A percentile compares a stretch with the other conserved stretches of the same genome.
phyloP scores from a whole-genome alignment of 2,329 filamentous ascomycete genomes.

The Sclerotiophoma versabilis region DNA sequence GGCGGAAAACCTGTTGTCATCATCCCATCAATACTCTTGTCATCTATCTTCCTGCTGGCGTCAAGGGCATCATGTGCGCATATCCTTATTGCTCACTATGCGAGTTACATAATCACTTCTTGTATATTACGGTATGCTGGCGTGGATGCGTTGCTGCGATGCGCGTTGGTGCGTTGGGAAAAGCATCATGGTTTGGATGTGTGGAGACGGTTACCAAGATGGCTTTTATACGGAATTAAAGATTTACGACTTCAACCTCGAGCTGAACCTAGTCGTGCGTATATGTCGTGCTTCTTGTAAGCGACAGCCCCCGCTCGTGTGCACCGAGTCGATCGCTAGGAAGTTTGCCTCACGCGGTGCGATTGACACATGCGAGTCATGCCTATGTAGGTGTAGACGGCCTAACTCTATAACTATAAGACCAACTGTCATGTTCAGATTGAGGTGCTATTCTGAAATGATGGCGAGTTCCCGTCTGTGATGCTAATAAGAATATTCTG shows the following conservation, averaged over 20 bases:
- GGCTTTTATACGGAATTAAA: conserved; percentile 10
- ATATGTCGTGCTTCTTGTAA: not conserved
- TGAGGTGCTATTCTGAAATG: too few relatives aligned
- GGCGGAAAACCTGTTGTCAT: conserved; percentile 8
- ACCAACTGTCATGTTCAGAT: too few relatives aligned
- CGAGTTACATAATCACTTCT: conserved; percentile 18
- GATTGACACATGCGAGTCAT: too few relatives aligned
- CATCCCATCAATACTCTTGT: not conserved
- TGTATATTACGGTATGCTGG: conserved; percentile 16
- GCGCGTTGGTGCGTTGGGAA: not conserved
- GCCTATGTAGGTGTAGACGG: too few relatives aligned
- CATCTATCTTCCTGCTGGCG: conserved; percentile 5
- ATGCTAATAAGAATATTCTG: too few relatives aligned
- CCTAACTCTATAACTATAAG: too few relatives aligned
- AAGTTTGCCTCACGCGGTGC: too few relatives aligned
- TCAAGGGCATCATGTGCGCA: conserved; percentile 18
- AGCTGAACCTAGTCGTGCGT: conserved; percentile 7
- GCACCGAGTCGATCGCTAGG: too few relatives aligned
- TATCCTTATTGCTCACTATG: conserved; percentile 5
- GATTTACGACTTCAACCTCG: conserved; percentile 8
- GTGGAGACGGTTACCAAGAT: not conserved
- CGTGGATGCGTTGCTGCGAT: not conserved
- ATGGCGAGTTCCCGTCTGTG: too few relatives aligned
- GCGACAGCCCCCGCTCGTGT: not conserved
- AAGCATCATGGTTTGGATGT: conserved; percentile 8